Conservation (phyloP, 1,284 basidiomycete species). For the Leccinum fuscescens region DNA sequence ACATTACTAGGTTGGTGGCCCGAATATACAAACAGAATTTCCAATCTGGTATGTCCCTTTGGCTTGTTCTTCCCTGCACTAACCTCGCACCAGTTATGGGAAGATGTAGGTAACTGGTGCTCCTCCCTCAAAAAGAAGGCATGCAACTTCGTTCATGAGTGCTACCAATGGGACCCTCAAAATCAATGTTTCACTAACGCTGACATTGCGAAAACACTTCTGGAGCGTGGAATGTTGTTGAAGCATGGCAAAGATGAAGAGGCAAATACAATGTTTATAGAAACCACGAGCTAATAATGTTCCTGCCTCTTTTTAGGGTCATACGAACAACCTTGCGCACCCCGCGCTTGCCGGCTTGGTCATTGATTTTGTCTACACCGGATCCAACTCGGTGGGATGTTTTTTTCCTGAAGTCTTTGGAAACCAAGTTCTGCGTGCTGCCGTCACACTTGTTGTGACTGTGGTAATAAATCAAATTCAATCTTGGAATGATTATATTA, state of each 20-base stretch:
- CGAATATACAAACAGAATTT: neutral
- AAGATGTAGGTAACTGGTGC: neutral
- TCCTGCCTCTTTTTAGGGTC: neutral
- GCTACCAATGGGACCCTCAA: too few species aligned
- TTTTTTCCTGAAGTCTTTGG: neutral
- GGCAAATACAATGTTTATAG: neutral
- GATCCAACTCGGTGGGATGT: neutral
- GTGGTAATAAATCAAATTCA: neutral
- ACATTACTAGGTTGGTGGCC: conserved; percentile 1
- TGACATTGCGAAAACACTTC: neutral
- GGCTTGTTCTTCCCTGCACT: neutral
- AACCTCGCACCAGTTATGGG: neutral
- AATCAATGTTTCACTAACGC: neutral
- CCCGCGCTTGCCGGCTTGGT: neutral
- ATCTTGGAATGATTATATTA: neutral
- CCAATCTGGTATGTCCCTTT: neutral
- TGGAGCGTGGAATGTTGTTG: neutral
- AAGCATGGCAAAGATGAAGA: neutral
- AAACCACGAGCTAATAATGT: neutral
- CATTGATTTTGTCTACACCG: neutral
- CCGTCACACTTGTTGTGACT: neutral
- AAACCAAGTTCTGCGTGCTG: neutral
- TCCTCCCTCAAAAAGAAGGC: neutral
- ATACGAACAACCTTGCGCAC: neutral
- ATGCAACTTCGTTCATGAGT: neutral